phyloP scores from a whole-genome alignment of 148 eudicot genomes.

The Amaranthus hypochondriacus region DNA sequence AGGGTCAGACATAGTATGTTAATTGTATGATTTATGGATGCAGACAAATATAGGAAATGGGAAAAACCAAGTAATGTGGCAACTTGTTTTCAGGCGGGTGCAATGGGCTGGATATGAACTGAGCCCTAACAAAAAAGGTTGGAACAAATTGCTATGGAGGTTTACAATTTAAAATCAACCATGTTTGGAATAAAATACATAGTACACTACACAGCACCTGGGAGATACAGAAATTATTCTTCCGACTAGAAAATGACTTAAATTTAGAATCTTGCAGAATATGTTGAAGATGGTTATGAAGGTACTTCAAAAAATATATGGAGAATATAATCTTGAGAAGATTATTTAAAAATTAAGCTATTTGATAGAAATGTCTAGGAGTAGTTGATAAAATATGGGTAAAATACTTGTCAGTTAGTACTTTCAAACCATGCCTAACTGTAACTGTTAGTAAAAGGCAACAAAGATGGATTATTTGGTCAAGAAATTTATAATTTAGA shows the following conservation, averaged over 20 bases:
- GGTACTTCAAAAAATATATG: background rate
- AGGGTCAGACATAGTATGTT: constrained; percentile 9
- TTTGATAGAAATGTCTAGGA: constrained; percentile 4
- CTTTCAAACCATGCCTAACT: constrained; percentile 8
- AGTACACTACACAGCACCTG: constrained; percentile 6
- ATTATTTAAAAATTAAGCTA: constrained; percentile 8
- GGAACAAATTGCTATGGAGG: background rate
- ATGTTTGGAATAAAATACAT: constrained; percentile 9
- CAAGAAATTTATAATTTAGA: constrained; percentile 6
- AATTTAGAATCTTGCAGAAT: constrained; percentile 16
- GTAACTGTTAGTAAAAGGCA: constrained; percentile 9
- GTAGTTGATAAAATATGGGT: constrained; percentile 7
- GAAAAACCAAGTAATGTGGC: background rate
- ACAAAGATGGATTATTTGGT: constrained; percentile 21
- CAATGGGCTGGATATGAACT: no score
- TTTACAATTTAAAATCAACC: constrained; percentile 1
- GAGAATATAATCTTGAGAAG: background rate
- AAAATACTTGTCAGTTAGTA: constrained; percentile 18
- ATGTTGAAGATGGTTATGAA: constrained; percentile 10
- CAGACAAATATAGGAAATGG: background rate
- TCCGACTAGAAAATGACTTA: background rate
- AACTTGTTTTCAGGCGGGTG: background rate
- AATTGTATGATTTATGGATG: background rate
- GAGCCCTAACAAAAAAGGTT: no score
- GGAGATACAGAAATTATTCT: constrained; percentile 7